Conservation (phyloP, 164 flowering plant species). For the Aristolochia californica region DNA sequence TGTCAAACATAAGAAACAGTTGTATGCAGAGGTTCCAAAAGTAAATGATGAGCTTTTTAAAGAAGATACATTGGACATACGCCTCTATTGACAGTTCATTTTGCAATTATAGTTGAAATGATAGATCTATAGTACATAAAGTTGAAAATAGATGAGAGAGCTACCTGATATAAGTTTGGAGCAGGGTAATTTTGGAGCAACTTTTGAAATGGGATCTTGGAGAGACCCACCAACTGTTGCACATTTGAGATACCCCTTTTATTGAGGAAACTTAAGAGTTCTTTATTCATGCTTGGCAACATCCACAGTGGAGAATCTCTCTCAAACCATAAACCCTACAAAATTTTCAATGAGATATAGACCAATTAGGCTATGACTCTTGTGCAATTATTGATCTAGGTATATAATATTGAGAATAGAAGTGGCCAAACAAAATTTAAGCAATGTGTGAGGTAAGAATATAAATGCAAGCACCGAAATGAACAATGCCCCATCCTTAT, state of each 20-base stretch:
- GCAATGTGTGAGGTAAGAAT: too few relatives aligned
- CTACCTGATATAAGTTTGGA: conserved; percentile 57
- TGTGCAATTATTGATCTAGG: too few relatives aligned
- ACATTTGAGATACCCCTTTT: conserved; percentile 46
- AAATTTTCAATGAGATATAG: background rate
- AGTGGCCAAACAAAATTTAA: too few relatives aligned
- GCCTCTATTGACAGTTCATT: too few relatives aligned
- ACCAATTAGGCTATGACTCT: background rate
- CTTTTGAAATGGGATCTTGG: conserved; percentile 35
- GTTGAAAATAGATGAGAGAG: background rate
- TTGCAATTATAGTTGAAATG: too few relatives aligned
- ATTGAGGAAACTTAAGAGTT: conserved; percentile 37
- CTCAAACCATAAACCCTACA: conserved; percentile 76
- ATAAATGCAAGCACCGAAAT: too few relatives aligned
- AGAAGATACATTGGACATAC: background rate
- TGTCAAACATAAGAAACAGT: too few relatives aligned
- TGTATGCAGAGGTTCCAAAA: background rate
- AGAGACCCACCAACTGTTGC: conserved; percentile 55
- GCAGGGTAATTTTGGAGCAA: conserved; percentile 33
- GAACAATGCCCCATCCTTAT: too few relatives aligned
- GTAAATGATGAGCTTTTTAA: too few relatives aligned
- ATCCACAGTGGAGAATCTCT: conserved; percentile 65
- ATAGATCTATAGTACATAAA: background rate
- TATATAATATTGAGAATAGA: too few relatives aligned
- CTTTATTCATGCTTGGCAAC: conserved; percentile 80